Evolutionary conservation across 2,329 filamentous ascomycete species (phyloP).

Genomic region (Cladophialophora chaetospira): DNA sequence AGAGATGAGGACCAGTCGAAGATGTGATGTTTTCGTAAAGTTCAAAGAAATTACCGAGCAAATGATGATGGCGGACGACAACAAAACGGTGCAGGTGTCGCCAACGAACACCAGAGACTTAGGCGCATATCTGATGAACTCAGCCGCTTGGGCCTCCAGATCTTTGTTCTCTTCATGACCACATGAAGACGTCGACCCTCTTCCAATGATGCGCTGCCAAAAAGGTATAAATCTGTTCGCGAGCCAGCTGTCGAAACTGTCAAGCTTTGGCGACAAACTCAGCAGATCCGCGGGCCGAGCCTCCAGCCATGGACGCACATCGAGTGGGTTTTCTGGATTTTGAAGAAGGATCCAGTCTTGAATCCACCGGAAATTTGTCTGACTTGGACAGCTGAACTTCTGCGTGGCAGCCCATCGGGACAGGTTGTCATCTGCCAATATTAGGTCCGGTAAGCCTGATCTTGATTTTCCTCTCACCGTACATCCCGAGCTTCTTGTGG

Average conservation of each 20-base stretch:
- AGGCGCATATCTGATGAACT: not conserved
- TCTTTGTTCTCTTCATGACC: not conserved
- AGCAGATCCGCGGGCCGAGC: not conserved
- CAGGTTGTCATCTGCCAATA: not conserved
- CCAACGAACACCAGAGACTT: not conserved
- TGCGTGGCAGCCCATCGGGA: not conserved
- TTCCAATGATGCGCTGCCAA: not conserved
- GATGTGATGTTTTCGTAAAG: not conserved
- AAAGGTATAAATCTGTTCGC: not conserved
- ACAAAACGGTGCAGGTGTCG: not conserved
- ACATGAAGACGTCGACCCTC: not conserved
- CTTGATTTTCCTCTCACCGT: not conserved
- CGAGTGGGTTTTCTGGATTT: not conserved
- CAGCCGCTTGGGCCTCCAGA: not conserved
- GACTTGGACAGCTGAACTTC: not conserved
- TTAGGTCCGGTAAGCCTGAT: not conserved
- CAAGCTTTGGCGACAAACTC: not conserved
- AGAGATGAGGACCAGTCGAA: constrained; percentile 3
- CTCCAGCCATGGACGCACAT: not conserved
- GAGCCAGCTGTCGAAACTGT: constrained; percentile 9
- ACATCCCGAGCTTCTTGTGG: constrained; percentile 1
- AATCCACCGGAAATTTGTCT: not conserved
- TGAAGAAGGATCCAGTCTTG: not conserved
- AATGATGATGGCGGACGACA: not conserved
- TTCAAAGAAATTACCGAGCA: not conserved